Evolutionary conservation across 192 early-diverging fungal species (phyloP), one percentile per base, ranked within the genome.

Genomic region (Backusella australiensis): DNA sequence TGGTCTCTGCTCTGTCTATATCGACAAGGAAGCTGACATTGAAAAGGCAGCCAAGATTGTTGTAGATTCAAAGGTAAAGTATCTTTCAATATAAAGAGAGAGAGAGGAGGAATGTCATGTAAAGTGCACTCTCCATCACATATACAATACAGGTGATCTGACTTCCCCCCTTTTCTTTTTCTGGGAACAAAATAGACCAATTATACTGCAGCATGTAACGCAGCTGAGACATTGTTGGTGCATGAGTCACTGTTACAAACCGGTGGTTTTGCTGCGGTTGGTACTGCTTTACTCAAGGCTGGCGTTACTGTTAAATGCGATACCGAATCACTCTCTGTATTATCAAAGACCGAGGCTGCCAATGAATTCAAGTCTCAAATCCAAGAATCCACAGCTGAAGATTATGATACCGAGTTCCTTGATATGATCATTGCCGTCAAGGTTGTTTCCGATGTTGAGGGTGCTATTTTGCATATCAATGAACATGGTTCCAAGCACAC

Each of bases 201-300:
- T 78, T 96, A 96, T 79, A 96, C 97, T 23, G 96, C 96, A 14
- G 98, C 98, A 12, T 99, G 98, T 88, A 99, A 99, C 77, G 80
- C 94, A 19, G 92, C 93, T 14, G 98, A 99, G 84, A 96, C 95
- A 3, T 88, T 99, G 38, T 86, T 99, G n/a, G 86, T 99, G 12
- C 92, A 98, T 83, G 74, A 73, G 8, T 59, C 59, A n/a, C 81
- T 88, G 2, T 76, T 87, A 44, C 46, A 77, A 23, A 68, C 77
- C 1, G 80, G 79, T 26, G 83, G 81, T 34, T 85, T 93, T 65
- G 75, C 85, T 29, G 66, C 82, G 26, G 81, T 97, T 69, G 90
- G 89, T 14, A 35, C 56, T 68, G 88, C 87, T 52, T 83, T 97
- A 67, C 53, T 91, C 67, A 75, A 85, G 15, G 80, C 87, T 23